Base-by-base conservation (phyloP, 169 alveolate species). In the Neospora caninum region DNA sequence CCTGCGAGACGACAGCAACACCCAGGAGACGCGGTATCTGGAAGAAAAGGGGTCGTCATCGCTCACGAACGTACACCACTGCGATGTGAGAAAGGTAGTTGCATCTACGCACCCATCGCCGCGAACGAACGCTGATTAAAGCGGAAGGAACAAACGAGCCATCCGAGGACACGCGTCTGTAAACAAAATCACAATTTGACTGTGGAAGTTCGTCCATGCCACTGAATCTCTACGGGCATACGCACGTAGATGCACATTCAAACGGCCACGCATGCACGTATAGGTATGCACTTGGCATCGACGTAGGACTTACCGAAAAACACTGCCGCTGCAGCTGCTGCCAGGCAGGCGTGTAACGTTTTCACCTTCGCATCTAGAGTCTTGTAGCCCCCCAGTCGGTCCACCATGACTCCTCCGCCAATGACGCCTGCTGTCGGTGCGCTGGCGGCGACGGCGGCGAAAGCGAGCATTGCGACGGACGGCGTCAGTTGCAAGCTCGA, bases 381-480 rank as follows among this genome's bases (percentile, higher is more conserved):
- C 70, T 86, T 84, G 89, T 93, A 93, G 80, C 95, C 95, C 84
- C 95, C 95, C 4, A 93, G 88, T 7, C 83, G 38, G 69, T 93
- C 95, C 25, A 93, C 93, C 42, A 86, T 86, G 67, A 93, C 49
- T 43, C 95, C 95, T 70, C 95, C 95, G 88, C 58, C 83, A 39
- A 93, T 82, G 70, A 93, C 95, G 42, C 95, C 95, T 16, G 88
- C 91, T 64, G 83, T 83, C 42, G 95, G 95, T 20, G 95, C 91
- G 43, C 92, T 86, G 67, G 93, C 95, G 41, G 95, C 95, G 53
- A 86, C 92, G 43, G 91, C 95, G n/a, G 95, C 92, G 70, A 93
- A 93, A 0, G 91, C 78, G n/a, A 70, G 69, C 93, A 93, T 78
- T 10, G 92, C 95, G 13, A 88, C 89, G 7, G 92, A 42, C 31